Conservation (phyloP, 2,329 filamentous ascomycete genomes). For the Penicillium glabrum region DNA sequence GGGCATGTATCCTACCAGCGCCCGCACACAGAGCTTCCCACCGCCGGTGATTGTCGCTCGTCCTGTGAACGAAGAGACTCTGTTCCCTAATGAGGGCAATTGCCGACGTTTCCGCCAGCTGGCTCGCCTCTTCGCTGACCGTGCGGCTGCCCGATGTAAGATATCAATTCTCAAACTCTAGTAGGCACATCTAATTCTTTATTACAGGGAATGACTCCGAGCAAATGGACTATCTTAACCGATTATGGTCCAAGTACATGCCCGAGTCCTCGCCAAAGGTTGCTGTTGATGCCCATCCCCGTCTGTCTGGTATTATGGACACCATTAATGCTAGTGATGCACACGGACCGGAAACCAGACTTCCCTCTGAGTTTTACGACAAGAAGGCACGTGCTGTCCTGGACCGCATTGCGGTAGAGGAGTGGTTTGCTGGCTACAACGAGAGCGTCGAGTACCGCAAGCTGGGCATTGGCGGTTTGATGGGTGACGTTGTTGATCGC, state of each 20-base stretch:
- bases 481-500: slow-evolving; percentile 77
- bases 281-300: slow-evolving; percentile 79
- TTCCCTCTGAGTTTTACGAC: slow-evolving; percentile 89
- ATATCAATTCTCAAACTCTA: no score
- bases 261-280: slow-evolving; percentile 66
- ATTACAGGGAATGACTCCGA: slow-evolving; percentile 63
- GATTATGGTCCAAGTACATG: slow-evolving; percentile 81
- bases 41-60: slow-evolving; percentile 67
- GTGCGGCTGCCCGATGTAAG: slow-evolving; percentile 66
- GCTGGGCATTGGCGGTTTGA: slow-evolving; percentile 79
- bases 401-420: slow-evolving; percentile 74
- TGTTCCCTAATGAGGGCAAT: slow-evolving; percentile 74
- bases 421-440: slow-evolving; percentile 87
- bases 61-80: slow-evolving; percentile 68
- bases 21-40: slow-evolving; percentile 54
- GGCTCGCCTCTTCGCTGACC: slow-evolving; percentile 68
- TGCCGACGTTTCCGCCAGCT: slow-evolving; percentile 73
- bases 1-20: slow-evolving; percentile 67
- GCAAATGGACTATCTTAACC: slow-evolving; percentile 82
- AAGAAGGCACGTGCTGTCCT: slow-evolving; percentile 67
- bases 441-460: slow-evolving; percentile 85
- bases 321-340: slow-evolving; percentile 86
- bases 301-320: slow-evolving; percentile 89
- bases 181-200: slow-evolving; percentile 1
- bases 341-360: slow-evolving; percentile 73